Evolutionary conservation across 371 early-diverging fungal genomes (phyloP), one percentile per base, ranked within the genome.

Genomic region (Mucor irregularis): DNA sequence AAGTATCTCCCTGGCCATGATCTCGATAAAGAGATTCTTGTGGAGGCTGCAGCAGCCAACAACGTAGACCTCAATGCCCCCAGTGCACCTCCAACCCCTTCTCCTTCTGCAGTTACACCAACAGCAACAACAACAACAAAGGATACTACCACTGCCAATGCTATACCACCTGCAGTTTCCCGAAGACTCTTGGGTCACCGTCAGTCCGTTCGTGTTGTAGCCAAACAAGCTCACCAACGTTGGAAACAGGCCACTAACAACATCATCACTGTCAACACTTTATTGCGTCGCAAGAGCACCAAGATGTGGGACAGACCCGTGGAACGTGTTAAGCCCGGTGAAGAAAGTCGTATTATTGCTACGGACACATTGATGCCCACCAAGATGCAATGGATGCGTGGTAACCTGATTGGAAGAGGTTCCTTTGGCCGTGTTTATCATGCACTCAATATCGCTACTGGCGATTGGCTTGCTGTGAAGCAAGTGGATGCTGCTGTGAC

Each of bases 381-480:
- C 28, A 69, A 60, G 28, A 66, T 62, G 43, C 72, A 71, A 50
- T 96, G 94, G 92, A 89, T 92, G 47, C 81, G 86, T 58, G 97
- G 97, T 17, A 83, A 90, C 28, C 74, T 93, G 52, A 95, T 99
- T 66, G 99, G 99, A 2, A 87, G 89, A 60, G 99, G 99, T 3
- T 92, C 95, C 3, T 99, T 97, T 83, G 99, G 97, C 5, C 86
- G 86, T 40, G 99, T 99, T 1, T 99, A 92, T 61, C 86, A 90
- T 46, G 99, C 94, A 4, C 85, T 92, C 66, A 92, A 95, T 70
- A 74, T 88, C 4, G 82, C 81, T 16, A 90, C 89, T 0, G 90
- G 92, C 4, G 92, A 89, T 47, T 81, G 96, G 45, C 92, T 99
- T 85, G 99, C 99, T 0, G 95, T 99, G 16, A 99, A 99, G 73